Percentiles rank a stretch among this genome's conserved stretches.
These are phyloP conservation scores for Cynara cardunculus DNA, from an alignment of 129 eudicot species.

Conservation along the genomic window DNA sequence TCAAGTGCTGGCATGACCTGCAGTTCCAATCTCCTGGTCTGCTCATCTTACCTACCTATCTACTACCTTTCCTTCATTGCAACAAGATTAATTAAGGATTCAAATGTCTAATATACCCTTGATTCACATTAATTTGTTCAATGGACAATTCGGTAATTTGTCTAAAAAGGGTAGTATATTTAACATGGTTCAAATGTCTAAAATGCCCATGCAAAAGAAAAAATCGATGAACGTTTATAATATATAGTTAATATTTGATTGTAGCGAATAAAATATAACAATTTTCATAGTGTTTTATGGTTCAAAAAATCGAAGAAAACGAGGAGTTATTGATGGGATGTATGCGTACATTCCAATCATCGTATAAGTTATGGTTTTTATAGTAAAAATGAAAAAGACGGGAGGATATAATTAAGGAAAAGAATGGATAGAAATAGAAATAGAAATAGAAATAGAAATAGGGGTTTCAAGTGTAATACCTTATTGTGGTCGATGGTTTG, in stretches of 20 bases:
- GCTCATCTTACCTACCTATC: slow-evolving; percentile 41
- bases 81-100: neutral
- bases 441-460: no score
- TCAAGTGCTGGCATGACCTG: slow-evolving; percentile 97
- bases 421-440: no score
- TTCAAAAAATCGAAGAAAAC: neutral
- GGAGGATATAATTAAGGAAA: neutral
- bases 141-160: neutral
- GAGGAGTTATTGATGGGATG: neutral
- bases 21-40: slow-evolving; percentile 99
- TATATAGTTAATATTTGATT: neutral
- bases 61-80: neutral
- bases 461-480: neutral
- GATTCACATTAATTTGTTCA: neutral
- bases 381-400: neutral
- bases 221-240: neutral
- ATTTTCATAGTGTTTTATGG: neutral
- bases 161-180: neutral
- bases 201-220: neutral
- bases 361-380: neutral
- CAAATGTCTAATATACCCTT: neutral
- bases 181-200: neutral
- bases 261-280: neutral
- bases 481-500: neutral
- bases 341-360: neutral